Percentiles rank a stretch among this genome's conserved stretches.
phyloP scores from a whole-genome alignment of 345 rosid species.

The Bruguiera parviflora region DNA sequence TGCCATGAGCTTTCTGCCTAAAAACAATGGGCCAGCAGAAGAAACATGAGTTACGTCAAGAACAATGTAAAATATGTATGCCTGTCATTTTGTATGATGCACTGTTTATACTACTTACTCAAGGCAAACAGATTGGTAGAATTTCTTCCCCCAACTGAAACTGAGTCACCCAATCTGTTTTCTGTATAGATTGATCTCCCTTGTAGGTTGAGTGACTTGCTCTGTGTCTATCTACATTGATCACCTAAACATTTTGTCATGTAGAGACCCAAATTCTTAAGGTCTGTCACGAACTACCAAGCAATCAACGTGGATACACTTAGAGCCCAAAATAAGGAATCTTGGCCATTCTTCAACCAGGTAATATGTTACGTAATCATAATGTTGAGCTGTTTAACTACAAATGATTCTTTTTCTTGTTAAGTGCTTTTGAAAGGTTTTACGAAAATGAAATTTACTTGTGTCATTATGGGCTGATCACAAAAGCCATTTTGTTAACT shows the following conservation, averaged over 20 bases:
- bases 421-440: not conserved
- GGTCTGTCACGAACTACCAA: conserved; percentile 75
- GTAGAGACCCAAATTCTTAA: conserved; percentile 82
- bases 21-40: too few relatives aligned
- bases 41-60: too few relatives aligned
- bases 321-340: conserved; percentile 85
- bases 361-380: conserved; percentile 24
- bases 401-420: not conserved
- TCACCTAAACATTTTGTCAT: conserved; percentile 7
- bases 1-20: too few relatives aligned
- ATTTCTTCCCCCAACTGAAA: too few relatives aligned
- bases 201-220: not conserved
- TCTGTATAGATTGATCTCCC: not conserved
- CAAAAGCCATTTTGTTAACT: not conserved
- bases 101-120: too few relatives aligned
- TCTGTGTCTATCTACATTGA: conserved; percentile 12
- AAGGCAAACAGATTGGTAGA: too few relatives aligned
- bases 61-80: too few relatives aligned
- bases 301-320: conserved; percentile 78
- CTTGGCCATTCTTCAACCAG: conserved; percentile 89
- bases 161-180: too few relatives aligned
- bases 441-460: not conserved
- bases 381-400: not conserved
- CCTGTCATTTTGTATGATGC: too few relatives aligned
- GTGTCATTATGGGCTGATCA: not conserved